A percentile compares a stretch with the other conserved stretches of the same genome.
These are phyloP conservation scores for Kalmusia sp. DNA, from an alignment of 2,329 filamentous ascomycete species.

Conservation along the genomic window DNA sequence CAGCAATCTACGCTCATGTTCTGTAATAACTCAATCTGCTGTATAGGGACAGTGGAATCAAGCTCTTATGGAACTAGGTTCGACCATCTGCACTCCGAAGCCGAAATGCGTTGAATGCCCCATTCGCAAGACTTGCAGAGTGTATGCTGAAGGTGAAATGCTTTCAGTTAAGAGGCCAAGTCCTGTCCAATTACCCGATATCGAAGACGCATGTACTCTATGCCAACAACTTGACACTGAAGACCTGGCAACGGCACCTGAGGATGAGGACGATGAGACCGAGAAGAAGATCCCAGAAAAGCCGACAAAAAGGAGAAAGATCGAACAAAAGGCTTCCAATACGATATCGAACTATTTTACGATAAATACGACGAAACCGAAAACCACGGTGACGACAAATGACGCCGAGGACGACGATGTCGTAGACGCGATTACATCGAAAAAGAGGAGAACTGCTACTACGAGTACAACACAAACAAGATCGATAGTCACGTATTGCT, in stretches of 20 bases:
- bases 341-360: constrained; percentile 42
- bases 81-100: constrained; percentile 66
- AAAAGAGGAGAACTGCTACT: constrained; percentile 33
- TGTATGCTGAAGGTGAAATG: constrained; percentile 38
- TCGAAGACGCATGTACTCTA: constrained; percentile 39
- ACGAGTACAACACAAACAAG: constrained; percentile 13
- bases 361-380: constrained; percentile 22
- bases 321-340: constrained; percentile 23
- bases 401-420: constrained; percentile 1
- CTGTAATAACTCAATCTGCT: too few species aligned
- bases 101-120: constrained; percentile 59
- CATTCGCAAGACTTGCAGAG: constrained; percentile 39
- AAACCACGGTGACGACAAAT: constrained; percentile 16
- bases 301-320: constrained; percentile 32
- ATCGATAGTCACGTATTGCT: constrained; percentile 34
- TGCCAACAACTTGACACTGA: constrained; percentile 40
- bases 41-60: constrained; percentile 65
- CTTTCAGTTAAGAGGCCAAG: constrained; percentile 24
- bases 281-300: constrained; percentile 11
- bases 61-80: constrained; percentile 70
- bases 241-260: constrained; percentile 30
- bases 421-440: constrained; percentile 12
- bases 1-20: too few species aligned
- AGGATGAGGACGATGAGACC: constrained; percentile 24
- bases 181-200: constrained; percentile 24